Evolutionary conservation across 2,329 filamentous ascomycete genomes (phyloP).

Genomic region (Aspergillus versicolor): DNA sequence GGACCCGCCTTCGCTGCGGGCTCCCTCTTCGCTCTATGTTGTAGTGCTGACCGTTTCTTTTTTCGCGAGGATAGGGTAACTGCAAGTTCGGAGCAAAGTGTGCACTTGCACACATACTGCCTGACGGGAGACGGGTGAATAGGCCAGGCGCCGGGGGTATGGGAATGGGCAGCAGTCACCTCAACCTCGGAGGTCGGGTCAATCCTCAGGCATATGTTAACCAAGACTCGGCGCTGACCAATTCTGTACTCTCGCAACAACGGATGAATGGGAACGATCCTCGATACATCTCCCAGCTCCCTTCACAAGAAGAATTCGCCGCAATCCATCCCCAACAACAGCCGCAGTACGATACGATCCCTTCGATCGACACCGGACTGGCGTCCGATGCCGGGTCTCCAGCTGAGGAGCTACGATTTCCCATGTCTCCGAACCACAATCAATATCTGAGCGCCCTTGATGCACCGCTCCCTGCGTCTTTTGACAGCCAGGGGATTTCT

Average conservation of each 20-base stretch:
- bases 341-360: constrained; percentile 49
- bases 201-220: constrained; percentile 63
- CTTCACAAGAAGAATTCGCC: constrained; percentile 44
- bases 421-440: constrained; percentile 70
- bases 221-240: constrained; percentile 71
- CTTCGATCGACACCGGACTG: constrained; percentile 59
- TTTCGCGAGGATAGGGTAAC: constrained; percentile 67
- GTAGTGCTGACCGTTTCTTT: constrained; percentile 20
- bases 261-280: constrained; percentile 53
- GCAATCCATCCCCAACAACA: constrained; percentile 42
- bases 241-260: constrained; percentile 66
- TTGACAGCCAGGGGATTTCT: constrained; percentile 93
- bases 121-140: constrained; percentile 90
- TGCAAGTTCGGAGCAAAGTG: constrained; percentile 99
- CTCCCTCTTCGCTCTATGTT: background rate
- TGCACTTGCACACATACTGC: constrained; percentile 91
- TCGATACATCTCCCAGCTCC: constrained; percentile 42
- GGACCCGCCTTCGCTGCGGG: background rate
- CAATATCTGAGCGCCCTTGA: constrained; percentile 85
- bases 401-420: constrained; percentile 72
- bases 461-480: constrained; percentile 87
- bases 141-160: constrained; percentile 53
- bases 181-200: constrained; percentile 66
- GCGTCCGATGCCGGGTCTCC: constrained; percentile 73
- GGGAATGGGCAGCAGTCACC: constrained; percentile 55